Percentiles rank a stretch among this genome's conserved stretches.
Evolutionary conservation across 2,329 filamentous ascomycete species (phyloP).

Genomic region (Rhynchosporium graminicola): DNA sequence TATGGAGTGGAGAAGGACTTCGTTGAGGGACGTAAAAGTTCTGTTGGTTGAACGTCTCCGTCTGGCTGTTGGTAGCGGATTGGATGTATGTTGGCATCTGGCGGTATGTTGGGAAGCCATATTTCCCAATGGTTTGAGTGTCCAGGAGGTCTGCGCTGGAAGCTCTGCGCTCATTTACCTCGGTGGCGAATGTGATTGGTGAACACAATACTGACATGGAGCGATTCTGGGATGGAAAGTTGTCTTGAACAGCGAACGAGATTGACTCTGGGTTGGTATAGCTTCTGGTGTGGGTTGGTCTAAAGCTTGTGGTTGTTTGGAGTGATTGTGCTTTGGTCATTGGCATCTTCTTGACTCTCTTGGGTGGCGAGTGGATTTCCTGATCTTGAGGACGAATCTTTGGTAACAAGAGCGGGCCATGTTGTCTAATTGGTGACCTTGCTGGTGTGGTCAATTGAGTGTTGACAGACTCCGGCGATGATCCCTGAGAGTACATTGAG

Average conservation of each 20-base stretch:
- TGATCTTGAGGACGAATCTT: slow-evolving; percentile 88
- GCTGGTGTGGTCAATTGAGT: slow-evolving; percentile 70
- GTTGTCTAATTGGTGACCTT: slow-evolving; percentile 71
- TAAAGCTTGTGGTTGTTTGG: slow-evolving; percentile 41
- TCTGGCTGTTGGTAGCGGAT: slow-evolving; percentile 38
- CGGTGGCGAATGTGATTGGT: slow-evolving; percentile 37
- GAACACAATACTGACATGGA: slow-evolving; percentile 40
- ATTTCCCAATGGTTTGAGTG: slow-evolving; percentile 64
- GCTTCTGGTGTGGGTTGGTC: slow-evolving; percentile 56
- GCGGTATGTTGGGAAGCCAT: slow-evolving; percentile 82
- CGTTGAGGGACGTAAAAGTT: slow-evolving; percentile 42
- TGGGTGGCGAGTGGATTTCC: slow-evolving; percentile 63
- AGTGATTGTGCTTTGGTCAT: slow-evolving; percentile 26
- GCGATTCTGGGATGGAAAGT: slow-evolving; percentile 35
- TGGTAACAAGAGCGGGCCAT: slow-evolving; percentile 78
- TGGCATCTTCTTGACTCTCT: slow-evolving; percentile 56
- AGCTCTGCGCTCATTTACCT: slow-evolving; percentile 54
- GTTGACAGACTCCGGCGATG: slow-evolving; percentile 67
- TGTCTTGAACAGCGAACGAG: slow-evolving; percentile 41
- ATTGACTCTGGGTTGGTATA: slow-evolving; percentile 62
- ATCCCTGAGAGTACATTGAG: slow-evolving; percentile 67
- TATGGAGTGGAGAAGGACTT: slow-evolving; percentile 48
- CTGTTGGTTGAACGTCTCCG: slow-evolving; percentile 50
- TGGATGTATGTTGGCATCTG: slow-evolving; percentile 62
- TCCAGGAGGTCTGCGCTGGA: slow-evolving; percentile 72